Conservation (phyloP, 1,139 yeast genomes). For the Arxiozyma telluris region DNA sequence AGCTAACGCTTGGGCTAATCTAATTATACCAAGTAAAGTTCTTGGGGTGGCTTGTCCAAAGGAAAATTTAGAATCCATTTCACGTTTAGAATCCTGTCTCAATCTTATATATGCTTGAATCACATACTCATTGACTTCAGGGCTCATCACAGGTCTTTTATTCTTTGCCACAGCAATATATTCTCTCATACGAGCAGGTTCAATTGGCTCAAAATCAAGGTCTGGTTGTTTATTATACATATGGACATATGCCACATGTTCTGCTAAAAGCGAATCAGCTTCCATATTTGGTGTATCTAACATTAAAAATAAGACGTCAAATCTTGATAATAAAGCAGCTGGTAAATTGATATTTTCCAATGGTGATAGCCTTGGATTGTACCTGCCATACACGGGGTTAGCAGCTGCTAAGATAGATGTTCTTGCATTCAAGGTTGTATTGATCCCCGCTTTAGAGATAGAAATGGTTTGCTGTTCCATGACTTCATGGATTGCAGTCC, state of each 20-base stretch:
- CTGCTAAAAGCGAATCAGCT: conserved; percentile 76
- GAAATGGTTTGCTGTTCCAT: conserved; percentile 99
- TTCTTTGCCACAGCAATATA: conserved; percentile 81
- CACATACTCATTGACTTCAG: conserved; percentile 79
- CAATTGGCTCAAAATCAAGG: conserved; percentile 66
- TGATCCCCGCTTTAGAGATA: conserved; percentile 95
- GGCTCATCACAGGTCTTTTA: conserved; percentile 79
- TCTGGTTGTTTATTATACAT: conserved; percentile 86
- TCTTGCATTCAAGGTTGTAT: conserved; percentile 92
- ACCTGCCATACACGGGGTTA: conserved; percentile 91
- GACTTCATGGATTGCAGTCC: conserved; percentile 98
- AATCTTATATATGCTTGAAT: conserved; percentile 80
- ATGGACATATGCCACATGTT: conserved; percentile 92
- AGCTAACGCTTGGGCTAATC: conserved; percentile 93
- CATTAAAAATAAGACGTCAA: conserved; percentile 79
- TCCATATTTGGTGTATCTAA: conserved; percentile 80
- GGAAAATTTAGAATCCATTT: conserved; percentile 60
- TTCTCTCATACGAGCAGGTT: conserved; percentile 74
- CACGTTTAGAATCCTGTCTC: conserved; percentile 87
- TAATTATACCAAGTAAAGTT: conserved; percentile 79
- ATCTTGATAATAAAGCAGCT: conserved; percentile 91
- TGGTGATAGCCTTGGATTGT: conserved; percentile 83
- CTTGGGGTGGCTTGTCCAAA: conserved; percentile 93
- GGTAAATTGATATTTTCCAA: conserved; percentile 94
- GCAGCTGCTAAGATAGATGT: conserved; percentile 97